Evolutionary conservation across 2,329 filamentous ascomycete species (phyloP).

Genomic region (Aureobasidium sp.): DNA sequence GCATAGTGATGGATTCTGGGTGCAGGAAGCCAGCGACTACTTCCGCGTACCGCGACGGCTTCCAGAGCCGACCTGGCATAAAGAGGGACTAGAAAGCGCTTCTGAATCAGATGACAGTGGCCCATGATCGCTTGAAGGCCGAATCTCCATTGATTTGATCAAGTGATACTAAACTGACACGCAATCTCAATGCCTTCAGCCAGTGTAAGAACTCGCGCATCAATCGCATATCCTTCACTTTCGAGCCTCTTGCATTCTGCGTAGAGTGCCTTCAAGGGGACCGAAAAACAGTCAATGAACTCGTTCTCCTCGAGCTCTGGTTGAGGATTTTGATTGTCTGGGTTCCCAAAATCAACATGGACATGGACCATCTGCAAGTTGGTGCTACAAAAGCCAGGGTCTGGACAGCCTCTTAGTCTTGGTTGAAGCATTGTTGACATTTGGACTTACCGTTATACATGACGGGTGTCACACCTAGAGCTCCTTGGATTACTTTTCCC

Average conservation of each 20-base stretch:
- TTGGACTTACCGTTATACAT: slow-evolving; percentile 39
- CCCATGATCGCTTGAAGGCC: no score
- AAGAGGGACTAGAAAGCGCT: neutral
- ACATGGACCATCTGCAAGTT: slow-evolving; percentile 50
- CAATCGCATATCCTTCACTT: slow-evolving; percentile 66
- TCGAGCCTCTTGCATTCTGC: slow-evolving; percentile 58
- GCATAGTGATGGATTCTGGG: neutral
- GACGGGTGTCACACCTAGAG: slow-evolving; percentile 28
- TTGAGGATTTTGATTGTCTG: slow-evolving; percentile 47
- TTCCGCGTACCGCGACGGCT: slow-evolving; percentile 5
- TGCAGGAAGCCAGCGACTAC: slow-evolving; percentile 2
- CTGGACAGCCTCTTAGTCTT: slow-evolving; percentile 43
- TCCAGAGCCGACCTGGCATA: neutral
- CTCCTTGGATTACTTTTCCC: slow-evolving; percentile 34
- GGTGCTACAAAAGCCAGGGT: slow-evolving; percentile 54
- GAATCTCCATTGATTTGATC: neutral
- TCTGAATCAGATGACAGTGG: neutral
- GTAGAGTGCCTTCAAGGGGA: slow-evolving; percentile 52
- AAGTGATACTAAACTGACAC: slow-evolving; percentile 40
- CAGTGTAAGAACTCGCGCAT: slow-evolving; percentile 68
- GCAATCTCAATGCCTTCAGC: slow-evolving; percentile 73
- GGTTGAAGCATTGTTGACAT: slow-evolving; percentile 40
- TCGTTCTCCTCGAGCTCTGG: slow-evolving; percentile 56
- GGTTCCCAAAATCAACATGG: slow-evolving; percentile 45
- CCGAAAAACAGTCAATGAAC: slow-evolving; percentile 53